Percentiles rank a stretch among this genome's conserved stretches.
These are phyloP conservation scores for Endogone sp. DNA, from an alignment of 192 early-diverging fungal species.

Conservation along the genomic window DNA sequence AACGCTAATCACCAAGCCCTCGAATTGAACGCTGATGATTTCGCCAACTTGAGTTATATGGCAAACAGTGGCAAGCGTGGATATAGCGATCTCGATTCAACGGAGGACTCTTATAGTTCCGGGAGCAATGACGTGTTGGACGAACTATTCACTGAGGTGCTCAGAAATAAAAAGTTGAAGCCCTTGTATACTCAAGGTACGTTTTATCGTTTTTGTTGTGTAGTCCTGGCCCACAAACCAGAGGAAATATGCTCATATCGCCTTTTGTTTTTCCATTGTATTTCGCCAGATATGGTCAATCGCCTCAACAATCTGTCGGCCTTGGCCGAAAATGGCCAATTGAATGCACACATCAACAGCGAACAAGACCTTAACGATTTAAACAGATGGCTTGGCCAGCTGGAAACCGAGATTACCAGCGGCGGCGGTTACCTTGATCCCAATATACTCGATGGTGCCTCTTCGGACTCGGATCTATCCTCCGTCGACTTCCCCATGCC, in stretches of 20 bases:
- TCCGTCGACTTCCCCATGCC: too few relatives aligned
- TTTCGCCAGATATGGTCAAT: background rate
- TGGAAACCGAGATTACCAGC: background rate
- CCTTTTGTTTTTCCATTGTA: background rate
- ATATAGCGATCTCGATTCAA: slow-evolving; percentile 1
- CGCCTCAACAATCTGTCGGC: slow-evolving; percentile 12
- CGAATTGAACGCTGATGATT: slow-evolving; percentile 10
- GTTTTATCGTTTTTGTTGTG: slow-evolving; percentile 7
- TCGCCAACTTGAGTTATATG: background rate
- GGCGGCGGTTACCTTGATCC: too few relatives aligned
- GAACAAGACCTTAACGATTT: slow-evolving; percentile 22
- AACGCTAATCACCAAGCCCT: background rate
- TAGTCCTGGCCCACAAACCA: too few relatives aligned
- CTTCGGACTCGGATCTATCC: too few relatives aligned
- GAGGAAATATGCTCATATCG: too few relatives aligned
- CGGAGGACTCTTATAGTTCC: background rate
- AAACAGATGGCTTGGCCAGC: slow-evolving; percentile 23
- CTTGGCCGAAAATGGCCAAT: slow-evolving; percentile 9
- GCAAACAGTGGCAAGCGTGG: slow-evolving; percentile 3
- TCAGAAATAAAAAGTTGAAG: slow-evolving; percentile 4
- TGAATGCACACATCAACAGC: slow-evolving; percentile 18
- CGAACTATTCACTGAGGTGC: slow-evolving; percentile 15
- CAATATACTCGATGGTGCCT: too few relatives aligned
- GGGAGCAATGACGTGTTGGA: background rate
- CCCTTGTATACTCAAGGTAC: slow-evolving; percentile 1